Conservation (phyloP, 805 yeast species). For the Ogataea chonburiensis region DNA sequence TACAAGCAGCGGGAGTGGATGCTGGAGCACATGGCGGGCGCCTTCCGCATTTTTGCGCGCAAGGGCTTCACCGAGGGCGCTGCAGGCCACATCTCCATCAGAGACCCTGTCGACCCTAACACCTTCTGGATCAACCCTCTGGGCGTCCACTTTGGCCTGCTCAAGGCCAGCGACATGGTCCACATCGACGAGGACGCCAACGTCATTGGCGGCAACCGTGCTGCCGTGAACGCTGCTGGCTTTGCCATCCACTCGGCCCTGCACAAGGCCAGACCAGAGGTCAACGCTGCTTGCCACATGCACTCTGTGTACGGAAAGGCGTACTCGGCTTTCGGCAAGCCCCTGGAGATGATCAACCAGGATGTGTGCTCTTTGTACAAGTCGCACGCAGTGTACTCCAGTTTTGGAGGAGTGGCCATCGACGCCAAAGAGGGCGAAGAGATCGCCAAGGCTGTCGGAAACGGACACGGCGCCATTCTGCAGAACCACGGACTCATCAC, state of each 20-base stretch:
- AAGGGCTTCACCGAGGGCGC: slow-evolving; percentile 73
- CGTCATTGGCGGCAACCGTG: slow-evolving; percentile 54
- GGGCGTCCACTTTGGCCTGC: slow-evolving; percentile 67
- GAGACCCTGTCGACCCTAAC: slow-evolving; percentile 78
- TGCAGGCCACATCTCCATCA: slow-evolving; percentile 83
- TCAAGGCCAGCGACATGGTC: slow-evolving; percentile 62
- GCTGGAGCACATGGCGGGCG: slow-evolving; percentile 78
- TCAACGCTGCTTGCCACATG: slow-evolving; percentile 70
- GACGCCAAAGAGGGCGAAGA: slow-evolving; percentile 61
- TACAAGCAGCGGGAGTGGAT: slow-evolving; percentile 52
- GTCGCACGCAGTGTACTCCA: slow-evolving; percentile 59
- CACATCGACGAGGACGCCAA: slow-evolving; percentile 63
- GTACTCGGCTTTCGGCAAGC: slow-evolving; percentile 61
- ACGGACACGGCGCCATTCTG: slow-evolving; percentile 56
- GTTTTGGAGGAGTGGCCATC: slow-evolving; percentile 79
- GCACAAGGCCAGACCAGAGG: slow-evolving; percentile 68
- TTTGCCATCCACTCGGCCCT: slow-evolving; percentile 67
- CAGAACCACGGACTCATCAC: slow-evolving; percentile 76
- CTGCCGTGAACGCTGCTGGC: slow-evolving; percentile 63
- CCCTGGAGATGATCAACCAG: slow-evolving; percentile 77
- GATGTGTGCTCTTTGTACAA: slow-evolving; percentile 70
- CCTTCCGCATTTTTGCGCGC: slow-evolving; percentile 80
- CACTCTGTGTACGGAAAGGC: slow-evolving; percentile 67
- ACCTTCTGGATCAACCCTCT: slow-evolving; percentile 91
- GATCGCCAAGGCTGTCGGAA: slow-evolving; percentile 61